A percentile compares a stretch with the other conserved stretches of the same genome.
These are phyloP conservation scores for Triangularia verruculosa DNA, from an alignment of 2,329 filamentous ascomycete genomes.

Conservation along the genomic window DNA sequence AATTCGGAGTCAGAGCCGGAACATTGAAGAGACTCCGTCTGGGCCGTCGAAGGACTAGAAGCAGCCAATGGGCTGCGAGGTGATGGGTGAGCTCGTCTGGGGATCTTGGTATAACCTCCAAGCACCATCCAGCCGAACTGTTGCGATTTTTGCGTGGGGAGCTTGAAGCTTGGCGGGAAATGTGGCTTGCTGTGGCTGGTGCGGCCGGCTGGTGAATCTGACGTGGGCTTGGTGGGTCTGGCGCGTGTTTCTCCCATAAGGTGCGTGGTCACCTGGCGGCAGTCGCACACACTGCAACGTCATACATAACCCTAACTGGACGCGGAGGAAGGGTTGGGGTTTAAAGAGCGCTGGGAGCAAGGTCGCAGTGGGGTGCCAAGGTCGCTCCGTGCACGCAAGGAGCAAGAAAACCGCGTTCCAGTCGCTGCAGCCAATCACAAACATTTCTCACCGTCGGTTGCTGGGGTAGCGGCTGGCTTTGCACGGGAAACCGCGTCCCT, in stretches of 20 bases:
- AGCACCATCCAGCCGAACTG: neutral
- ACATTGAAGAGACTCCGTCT: conserved; percentile 10
- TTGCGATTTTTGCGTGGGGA: neutral
- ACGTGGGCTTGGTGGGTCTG: neutral
- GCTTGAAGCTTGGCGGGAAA: neutral
- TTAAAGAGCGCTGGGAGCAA: no score
- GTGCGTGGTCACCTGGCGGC: neutral
- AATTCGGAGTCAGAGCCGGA: conserved; percentile 4
- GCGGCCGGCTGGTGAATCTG: neutral
- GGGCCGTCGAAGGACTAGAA: neutral
- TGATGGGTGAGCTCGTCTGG: neutral
- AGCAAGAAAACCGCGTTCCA: neutral
- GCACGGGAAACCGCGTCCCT: neutral
- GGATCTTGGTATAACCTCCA: neutral
- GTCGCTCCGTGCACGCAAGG: no score
- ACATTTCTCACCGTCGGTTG: neutral
- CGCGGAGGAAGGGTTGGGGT: no score
- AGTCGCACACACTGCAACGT: neutral
- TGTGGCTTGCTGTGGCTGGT: neutral
- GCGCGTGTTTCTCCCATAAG: neutral
- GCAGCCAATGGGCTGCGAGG: neutral
- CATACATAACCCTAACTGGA: neutral
- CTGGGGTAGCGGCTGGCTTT: neutral
- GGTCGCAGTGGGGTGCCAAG: neutral
- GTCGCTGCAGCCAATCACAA: neutral